phyloP scores from a whole-genome alignment of 2,329 filamentous ascomycete species.

The Thermoascus crustaceus region DNA sequence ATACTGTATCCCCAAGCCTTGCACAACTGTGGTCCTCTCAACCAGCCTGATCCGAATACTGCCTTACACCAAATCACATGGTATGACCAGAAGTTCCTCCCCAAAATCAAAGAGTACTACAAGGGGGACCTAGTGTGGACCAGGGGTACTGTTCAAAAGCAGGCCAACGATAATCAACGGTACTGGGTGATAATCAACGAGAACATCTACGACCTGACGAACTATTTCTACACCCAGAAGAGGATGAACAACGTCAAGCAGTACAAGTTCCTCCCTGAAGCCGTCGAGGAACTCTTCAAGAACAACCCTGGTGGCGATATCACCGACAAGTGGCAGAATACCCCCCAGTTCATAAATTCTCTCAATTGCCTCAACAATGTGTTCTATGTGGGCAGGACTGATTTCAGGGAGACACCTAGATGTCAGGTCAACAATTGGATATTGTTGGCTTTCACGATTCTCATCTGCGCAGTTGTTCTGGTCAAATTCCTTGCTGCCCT shows the following conservation, averaged over 20 bases:
- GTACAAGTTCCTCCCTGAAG: conserved; percentile 65
- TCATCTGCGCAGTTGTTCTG: conserved; percentile 70
- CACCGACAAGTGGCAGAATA: conserved; percentile 53
- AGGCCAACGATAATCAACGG: conserved; percentile 61
- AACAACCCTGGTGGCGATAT: conserved; percentile 75
- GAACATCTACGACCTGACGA: conserved; percentile 77
- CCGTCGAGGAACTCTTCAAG: conserved; percentile 60
- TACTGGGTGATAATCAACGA: conserved; percentile 73
- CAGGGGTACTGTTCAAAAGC: conserved; percentile 47
- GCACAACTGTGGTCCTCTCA: conserved; percentile 61
- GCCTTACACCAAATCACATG: conserved; percentile 58
- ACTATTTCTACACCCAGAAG: conserved; percentile 76
- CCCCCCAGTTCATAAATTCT: conserved; percentile 52
- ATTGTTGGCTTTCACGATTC: conserved; percentile 74
- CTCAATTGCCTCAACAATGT: conserved; percentile 73
- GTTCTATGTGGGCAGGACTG: conserved; percentile 74
- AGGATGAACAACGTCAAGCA: conserved; percentile 44
- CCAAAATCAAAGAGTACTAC: conserved; percentile 75
- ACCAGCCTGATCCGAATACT: conserved; percentile 48
- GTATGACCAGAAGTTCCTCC: conserved; percentile 69
- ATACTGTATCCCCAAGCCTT: conserved; percentile 46
- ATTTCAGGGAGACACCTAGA: conserved; percentile 68
- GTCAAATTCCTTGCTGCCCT: conserved; percentile 89
- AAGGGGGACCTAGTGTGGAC: conserved; percentile 78
- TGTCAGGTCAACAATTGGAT: conserved; percentile 91